Percentiles rank a stretch among this genome's conserved stretches.
phyloP scores from a whole-genome alignment of 768 basidiomycete genomes.

The Sistotremastrum suecicum region DNA sequence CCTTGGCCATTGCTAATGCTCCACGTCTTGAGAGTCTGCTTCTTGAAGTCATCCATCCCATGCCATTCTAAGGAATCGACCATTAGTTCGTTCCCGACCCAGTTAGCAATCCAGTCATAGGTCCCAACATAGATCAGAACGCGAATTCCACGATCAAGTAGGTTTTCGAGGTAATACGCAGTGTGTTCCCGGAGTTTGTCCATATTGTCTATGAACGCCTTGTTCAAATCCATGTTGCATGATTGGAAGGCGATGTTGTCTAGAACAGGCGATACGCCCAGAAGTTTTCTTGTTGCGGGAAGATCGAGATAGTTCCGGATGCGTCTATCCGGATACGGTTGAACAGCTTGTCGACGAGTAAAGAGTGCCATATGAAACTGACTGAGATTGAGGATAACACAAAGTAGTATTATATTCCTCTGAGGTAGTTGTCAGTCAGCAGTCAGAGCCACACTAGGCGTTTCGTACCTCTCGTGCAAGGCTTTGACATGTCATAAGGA shows the following conservation, averaged over 20 bases:
- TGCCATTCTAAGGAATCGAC: constrained; percentile 62
- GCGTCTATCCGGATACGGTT: constrained; percentile 1
- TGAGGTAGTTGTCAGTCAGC: constrained; percentile 10
- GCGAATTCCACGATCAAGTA: constrained; percentile 65
- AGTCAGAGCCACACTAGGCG: constrained; percentile 18
- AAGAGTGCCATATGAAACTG: too few relatives aligned
- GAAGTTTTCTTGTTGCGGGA: constrained; percentile 25
- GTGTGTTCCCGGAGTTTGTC: constrained; percentile 47
- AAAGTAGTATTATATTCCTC: not conserved
- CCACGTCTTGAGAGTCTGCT: constrained; percentile 21
- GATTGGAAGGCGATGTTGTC: constrained; percentile 34
- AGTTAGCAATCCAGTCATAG: constrained; percentile 72
- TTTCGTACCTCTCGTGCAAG: constrained; percentile 16
- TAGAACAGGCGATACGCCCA: constrained; percentile 30
- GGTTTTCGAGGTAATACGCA: constrained; percentile 48
- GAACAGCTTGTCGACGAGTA: too few relatives aligned
- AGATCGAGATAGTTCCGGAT: constrained; percentile 35
- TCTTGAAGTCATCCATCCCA: constrained; percentile 36
- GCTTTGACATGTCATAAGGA: constrained; percentile 19
- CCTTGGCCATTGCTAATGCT: constrained; percentile 18
- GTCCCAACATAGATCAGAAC: constrained; percentile 64
- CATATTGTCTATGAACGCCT: constrained; percentile 37
- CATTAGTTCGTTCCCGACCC: constrained; percentile 67
- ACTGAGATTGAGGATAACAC: not conserved
- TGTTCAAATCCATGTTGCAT: constrained; percentile 38